phyloP scores from a whole-genome alignment of 768 basidiomycete genomes.

The Serendipita indica region DNA sequence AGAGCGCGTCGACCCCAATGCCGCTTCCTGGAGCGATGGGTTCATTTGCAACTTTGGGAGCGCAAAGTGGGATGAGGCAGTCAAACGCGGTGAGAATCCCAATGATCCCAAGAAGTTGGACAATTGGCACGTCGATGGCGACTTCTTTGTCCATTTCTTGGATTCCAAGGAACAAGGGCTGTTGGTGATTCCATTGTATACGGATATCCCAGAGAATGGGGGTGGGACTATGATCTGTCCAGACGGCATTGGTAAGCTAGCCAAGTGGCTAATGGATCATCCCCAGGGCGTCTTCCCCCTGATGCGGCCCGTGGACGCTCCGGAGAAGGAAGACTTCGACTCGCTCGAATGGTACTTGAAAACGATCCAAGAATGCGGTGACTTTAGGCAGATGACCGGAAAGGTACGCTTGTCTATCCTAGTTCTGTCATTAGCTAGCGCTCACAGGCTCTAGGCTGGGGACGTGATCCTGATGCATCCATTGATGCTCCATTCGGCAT shows the following conservation, averaged over 20 bases:
- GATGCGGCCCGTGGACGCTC: constrained; percentile 10
- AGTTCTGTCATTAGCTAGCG: not conserved
- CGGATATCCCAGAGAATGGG: constrained; percentile 37
- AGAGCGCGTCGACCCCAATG: constrained; percentile 38
- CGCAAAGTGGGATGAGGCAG: constrained; percentile 20
- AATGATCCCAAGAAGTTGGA: constrained; percentile 33
- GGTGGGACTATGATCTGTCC: constrained; percentile 49
- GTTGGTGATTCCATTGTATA: constrained; percentile 46
- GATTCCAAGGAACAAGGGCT: constrained; percentile 53
- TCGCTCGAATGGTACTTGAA: constrained; percentile 26
- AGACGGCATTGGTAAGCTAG: constrained; percentile 30
- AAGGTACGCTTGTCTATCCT: constrained; percentile 4
- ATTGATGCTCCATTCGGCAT: constrained; percentile 49
- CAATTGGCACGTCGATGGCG: constrained; percentile 38
- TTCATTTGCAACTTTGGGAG: constrained; percentile 51
- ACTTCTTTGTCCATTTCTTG: constrained; percentile 27
- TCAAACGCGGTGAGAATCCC: constrained; percentile 31
- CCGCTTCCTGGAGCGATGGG: constrained; percentile 39
- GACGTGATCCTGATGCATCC: constrained; percentile 52
- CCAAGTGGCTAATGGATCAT: constrained; percentile 16
- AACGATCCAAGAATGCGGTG: constrained; percentile 19
- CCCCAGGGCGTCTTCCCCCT: constrained; percentile 17
- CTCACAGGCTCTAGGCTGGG: constrained; percentile 27
- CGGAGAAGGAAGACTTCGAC: constrained; percentile 6
- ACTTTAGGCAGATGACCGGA: constrained; percentile 14